Percentiles rank a stretch among this genome's conserved stretches.
phyloP scores from a whole-genome alignment of 805 yeast species.

The Yarrowia sp. region DNA sequence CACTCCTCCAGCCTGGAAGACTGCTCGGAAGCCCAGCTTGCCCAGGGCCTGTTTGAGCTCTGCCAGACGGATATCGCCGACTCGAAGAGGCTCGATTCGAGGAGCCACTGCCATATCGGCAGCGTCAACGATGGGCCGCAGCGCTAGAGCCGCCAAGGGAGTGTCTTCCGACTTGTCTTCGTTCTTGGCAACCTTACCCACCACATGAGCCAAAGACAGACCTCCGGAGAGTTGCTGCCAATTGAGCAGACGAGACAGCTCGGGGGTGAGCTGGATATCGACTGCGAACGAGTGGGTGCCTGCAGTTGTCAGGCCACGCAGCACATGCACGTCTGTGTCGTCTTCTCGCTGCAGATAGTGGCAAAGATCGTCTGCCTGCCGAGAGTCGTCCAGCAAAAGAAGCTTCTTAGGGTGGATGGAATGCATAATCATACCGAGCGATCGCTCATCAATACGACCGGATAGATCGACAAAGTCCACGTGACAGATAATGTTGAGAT shows the following conservation, averaged over 20 bases:
- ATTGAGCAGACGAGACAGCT: constrained; percentile 62
- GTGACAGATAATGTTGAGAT: constrained; percentile 67
- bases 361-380: constrained; percentile 41
- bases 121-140: constrained; percentile 39
- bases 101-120: constrained; percentile 47
- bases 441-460: constrained; percentile 84
- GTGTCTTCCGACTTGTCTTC: constrained; percentile 41
- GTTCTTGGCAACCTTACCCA: constrained; percentile 62
- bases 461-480: constrained; percentile 79
- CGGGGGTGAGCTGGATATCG: constrained; percentile 73
- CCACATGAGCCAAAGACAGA: constrained; percentile 79
- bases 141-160: constrained; percentile 17
- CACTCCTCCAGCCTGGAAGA: constrained; percentile 91
- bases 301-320: constrained; percentile 45
- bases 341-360: constrained; percentile 28
- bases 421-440: constrained; percentile 77
- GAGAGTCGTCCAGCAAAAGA: constrained; percentile 51
- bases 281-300: constrained; percentile 52
- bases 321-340: constrained; percentile 52
- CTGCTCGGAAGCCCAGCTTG: constrained; percentile 71
- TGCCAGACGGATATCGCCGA: constrained; percentile 87
- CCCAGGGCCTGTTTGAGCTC: constrained; percentile 73
- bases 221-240: constrained; percentile 91
- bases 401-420: constrained; percentile 79
- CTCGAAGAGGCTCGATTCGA: constrained; percentile 59